Conservation (phyloP, 2,329 filamentous ascomycete species). For the Ophiostoma angusticollis region DNA sequence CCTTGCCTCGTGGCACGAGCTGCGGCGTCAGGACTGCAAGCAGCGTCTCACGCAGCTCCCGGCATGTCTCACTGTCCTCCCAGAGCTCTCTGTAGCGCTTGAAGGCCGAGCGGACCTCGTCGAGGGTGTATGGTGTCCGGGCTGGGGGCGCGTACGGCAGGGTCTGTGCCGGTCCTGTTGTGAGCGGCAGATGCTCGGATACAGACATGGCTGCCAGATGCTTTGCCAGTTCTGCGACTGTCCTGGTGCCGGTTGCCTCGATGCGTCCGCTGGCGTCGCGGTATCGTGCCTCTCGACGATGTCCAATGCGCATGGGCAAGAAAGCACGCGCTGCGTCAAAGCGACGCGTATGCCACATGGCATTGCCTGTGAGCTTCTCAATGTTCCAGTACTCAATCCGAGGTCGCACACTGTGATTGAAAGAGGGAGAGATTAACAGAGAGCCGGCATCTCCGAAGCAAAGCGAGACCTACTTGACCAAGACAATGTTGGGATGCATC, state of each 20-base stretch:
- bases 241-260: not conserved
- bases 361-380: constrained; percentile 11
- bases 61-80: constrained; percentile 11
- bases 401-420: constrained; percentile 9
- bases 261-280: constrained; percentile 8
- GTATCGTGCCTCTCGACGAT: constrained; percentile 9
- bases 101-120: constrained; percentile 4
- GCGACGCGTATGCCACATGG: constrained; percentile 11
- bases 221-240: constrained; percentile 7
- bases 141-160: not conserved
- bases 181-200: too few relatives aligned
- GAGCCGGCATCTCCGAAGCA: not conserved
- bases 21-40: constrained; percentile 2
- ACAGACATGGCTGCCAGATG: constrained; percentile 4
- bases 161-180: not conserved
- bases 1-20: constrained; percentile 2
- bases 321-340: constrained; percentile 6
- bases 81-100: constrained; percentile 4
- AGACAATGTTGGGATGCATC: constrained; percentile 12
- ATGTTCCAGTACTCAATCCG: constrained; percentile 12
- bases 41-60: constrained; percentile 10
- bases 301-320: constrained; percentile 10
- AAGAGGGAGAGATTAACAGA: not conserved
- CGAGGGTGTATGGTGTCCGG: not conserved
- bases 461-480: constrained; percentile 8